phyloP scores from a whole-genome alignment of 441 rosid genomes.

The Theobroma grandiflorum region DNA sequence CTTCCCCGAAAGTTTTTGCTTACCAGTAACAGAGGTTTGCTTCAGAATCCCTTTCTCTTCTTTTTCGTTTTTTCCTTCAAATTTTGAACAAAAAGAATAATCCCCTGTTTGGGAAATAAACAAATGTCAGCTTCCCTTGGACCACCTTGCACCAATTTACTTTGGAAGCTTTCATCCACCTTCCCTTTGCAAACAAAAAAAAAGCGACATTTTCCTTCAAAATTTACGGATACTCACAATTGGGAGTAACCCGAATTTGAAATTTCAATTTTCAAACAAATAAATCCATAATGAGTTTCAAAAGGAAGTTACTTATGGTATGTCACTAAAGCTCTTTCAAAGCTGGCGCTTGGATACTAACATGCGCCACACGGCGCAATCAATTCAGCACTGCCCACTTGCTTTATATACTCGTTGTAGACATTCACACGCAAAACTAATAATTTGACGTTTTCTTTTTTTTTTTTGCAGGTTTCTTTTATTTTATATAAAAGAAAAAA shows the following conservation, averaged over 20 bases:
- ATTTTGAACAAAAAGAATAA: not conserved
- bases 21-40: slow-evolving; percentile 21
- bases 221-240: not conserved
- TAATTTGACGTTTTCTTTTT: not conserved
- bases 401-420: not conserved
- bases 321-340: not conserved
- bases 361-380: slow-evolving; percentile 37
- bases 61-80: not conserved
- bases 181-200: not conserved
- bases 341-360: not conserved
- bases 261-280: slow-evolving; percentile 8
- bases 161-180: not conserved
- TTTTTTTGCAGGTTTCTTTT: not conserved
- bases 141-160: too few species aligned
- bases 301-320: not conserved
- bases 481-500: slow-evolving; percentile 29
- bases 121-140: too few species aligned
- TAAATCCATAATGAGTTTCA: not conserved
- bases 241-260: slow-evolving; percentile 5
- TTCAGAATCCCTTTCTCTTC: not conserved
- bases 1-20: slow-evolving; percentile 6
- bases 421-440: not conserved
- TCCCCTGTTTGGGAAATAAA: too few species aligned
- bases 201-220: not conserved
- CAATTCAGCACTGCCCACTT: not conserved